Evolutionary conservation across 306 rosid genomes (phyloP).

Genomic region (Quercus engelmannii): DNA sequence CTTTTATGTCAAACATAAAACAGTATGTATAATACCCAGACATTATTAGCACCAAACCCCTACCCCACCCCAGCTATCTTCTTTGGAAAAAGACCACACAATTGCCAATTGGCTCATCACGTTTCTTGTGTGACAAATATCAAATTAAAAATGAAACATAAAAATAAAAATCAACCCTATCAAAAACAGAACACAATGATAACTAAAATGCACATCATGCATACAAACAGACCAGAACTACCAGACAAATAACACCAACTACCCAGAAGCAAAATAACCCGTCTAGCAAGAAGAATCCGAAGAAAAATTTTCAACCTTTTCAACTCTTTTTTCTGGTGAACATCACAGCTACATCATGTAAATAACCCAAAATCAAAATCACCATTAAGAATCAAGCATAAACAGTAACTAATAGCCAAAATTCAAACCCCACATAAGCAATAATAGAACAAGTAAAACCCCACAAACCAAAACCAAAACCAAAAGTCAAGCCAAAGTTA

Average conservation of each 20-base stretch:
- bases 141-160: not conserved
- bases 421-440: not conserved
- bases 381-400: not conserved
- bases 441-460: not conserved
- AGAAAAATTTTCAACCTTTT: not conserved
- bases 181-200: conserved; percentile 17
- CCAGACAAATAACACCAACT: not conserved
- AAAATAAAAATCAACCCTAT: conserved; percentile 12
- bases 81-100: not conserved
- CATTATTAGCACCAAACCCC: not conserved
- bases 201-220: not conserved
- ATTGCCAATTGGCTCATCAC: not conserved
- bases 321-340: not conserved
- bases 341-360: not conserved
- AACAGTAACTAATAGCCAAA: not conserved
- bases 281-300: not conserved
- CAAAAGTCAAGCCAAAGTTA: not conserved
- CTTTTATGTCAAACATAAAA: not conserved
- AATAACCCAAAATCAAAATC: not conserved
- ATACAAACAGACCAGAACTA: not conserved
- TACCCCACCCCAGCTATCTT: not conserved
- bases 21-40: not conserved
- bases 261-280: not conserved
- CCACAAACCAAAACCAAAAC: not conserved
- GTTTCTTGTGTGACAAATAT: not conserved